Base-by-base conservation (phyloP, 345 rosid species). In the Rhodamnia argentea region DNA sequence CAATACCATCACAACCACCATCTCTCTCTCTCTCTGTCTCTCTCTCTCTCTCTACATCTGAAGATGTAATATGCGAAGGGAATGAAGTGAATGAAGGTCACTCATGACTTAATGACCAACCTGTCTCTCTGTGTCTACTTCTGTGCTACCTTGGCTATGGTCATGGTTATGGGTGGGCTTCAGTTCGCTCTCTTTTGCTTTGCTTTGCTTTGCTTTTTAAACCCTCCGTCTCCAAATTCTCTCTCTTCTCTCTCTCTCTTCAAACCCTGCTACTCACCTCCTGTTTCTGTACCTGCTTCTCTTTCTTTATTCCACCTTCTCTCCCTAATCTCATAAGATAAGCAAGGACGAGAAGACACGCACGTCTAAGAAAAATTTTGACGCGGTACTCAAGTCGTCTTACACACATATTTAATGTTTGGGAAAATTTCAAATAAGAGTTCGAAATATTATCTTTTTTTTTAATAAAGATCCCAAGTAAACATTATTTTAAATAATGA, bases 101-200 rank as follows among this genome's bases (percentile, higher is more conserved):
- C 81, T 70, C 81, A 70, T 70, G 81, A 70, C 81, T 70, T 70
- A 70, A 70, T 70, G 42, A 70, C 91, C 85, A 81, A 86, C 83
- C 83, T 90, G 93, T 90, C 90, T 90, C 90, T 59, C 84, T 81
- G 75, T 90, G 92, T 91, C 91, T 88, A 52, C 44, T 87, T 52
- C 92, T 83, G 87, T 90, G 82, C 84, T 51, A n/a, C 87, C 90
- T 88, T 90, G 89, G 90, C 90, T 51, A 12, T 50, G 51, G 51
- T 6, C 3, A 42, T 42, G 44, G 44, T 6, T 85, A 55, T 90
- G 86, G 74, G 88, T n/a, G 87, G 2, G 76, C 84, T 83, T 83
- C 85, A 22, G 81, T 10, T 70, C 26, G 13, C 81, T 20, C 37
- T 55, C 40, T 6, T 37, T 37, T 40, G 47, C 78, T 70, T 42